A percentile compares a stretch with the other conserved stretches of the same genome.
Evolutionary conservation across 495 filamentous ascomycete genomes (phyloP).

Genomic region (Oidiodendron maius): DNA sequence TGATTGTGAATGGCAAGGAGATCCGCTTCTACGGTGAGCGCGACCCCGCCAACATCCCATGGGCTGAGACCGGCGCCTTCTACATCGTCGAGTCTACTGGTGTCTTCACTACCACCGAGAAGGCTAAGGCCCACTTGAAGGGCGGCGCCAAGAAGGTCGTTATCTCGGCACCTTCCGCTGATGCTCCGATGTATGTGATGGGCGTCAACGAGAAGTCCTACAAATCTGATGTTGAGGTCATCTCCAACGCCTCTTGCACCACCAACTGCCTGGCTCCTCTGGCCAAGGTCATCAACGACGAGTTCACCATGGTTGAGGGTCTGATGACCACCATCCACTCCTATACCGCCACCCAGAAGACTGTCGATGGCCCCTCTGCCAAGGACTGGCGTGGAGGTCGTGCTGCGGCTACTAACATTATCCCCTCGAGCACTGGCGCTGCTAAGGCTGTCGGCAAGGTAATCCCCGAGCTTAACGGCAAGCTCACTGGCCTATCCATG

Average conservation of each 20-base stretch:
- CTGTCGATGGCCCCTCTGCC: slow-evolving; percentile 90
- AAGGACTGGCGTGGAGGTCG: slow-evolving; percentile 99
- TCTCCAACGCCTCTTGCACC: slow-evolving; percentile 99
- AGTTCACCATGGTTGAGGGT: slow-evolving; percentile 95
- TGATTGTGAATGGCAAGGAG: slow-evolving; percentile 90
- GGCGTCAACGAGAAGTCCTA: slow-evolving; percentile 95
- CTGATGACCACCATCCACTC: slow-evolving; percentile 99
- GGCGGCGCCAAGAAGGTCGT: slow-evolving; percentile 99
- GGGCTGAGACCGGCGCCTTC: slow-evolving; percentile 79
- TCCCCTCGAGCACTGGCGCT: slow-evolving; percentile 97
- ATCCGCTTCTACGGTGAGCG: slow-evolving; percentile 94
- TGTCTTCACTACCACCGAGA: slow-evolving; percentile 98
- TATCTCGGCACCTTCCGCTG: slow-evolving; percentile 97
- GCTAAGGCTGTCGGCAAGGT: slow-evolving; percentile 99
- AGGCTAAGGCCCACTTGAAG: slow-evolving; percentile 93
- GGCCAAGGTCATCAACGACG: slow-evolving; percentile 98
- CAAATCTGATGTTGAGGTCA: slow-evolving; percentile 79
- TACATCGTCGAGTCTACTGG: slow-evolving; percentile 99
- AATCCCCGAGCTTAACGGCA: slow-evolving; percentile 94
- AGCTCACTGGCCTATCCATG: slow-evolving; percentile 99
- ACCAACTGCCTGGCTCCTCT: slow-evolving; percentile 99
- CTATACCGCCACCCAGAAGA: slow-evolving; percentile 99
- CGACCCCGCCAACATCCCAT: slow-evolving; percentile 88
- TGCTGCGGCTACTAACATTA: slow-evolving; percentile 99
- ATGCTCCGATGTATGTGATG: slow-evolving; percentile 99